Evolutionary conservation across 371 early-diverging fungal genomes (phyloP).

Genomic region (Mortierella sp.): DNA sequence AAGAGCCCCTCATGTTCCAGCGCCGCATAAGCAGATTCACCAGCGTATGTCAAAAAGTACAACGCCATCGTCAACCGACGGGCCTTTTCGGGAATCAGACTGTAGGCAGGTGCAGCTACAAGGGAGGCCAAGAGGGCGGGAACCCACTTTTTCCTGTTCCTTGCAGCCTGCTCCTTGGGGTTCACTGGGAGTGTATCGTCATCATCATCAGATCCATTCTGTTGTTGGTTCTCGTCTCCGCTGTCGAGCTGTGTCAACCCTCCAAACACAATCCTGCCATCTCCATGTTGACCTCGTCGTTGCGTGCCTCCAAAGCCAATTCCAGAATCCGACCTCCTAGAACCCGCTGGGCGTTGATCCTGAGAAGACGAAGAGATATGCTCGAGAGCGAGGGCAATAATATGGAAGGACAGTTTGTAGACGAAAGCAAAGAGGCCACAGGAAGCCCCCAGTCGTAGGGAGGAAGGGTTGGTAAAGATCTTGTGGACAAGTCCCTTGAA

Average conservation of each 20-base stretch:
- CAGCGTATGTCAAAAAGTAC: constrained; percentile 46
- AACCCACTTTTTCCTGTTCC: constrained; percentile 11
- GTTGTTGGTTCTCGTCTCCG: neutral
- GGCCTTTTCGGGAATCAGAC: constrained; percentile 26
- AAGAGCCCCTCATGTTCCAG: constrained; percentile 25
- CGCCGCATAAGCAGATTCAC: constrained; percentile 30
- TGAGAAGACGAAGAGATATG: too few species aligned
- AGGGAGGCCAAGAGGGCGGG: constrained; percentile 39
- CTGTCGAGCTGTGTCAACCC: neutral
- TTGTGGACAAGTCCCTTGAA: constrained; percentile 10
- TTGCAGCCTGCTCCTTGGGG: neutral
- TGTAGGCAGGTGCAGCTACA: constrained; percentile 39
- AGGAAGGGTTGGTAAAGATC: neutral
- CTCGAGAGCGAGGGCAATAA: constrained; percentile 9
- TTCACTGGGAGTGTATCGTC: neutral
- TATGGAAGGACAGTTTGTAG: constrained; percentile 24
- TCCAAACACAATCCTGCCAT: neutral
- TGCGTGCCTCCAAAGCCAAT: neutral
- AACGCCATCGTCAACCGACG: constrained; percentile 32
- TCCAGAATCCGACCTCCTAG: constrained; percentile 10
- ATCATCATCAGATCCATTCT: neutral
- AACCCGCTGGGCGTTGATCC: neutral
- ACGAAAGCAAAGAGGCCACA: constrained; percentile 25
- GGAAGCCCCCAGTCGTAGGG: constrained; percentile 9
- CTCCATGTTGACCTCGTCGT: neutral